Evolutionary conservation across 495 filamentous ascomycete species (phyloP).

Genomic region (Pyrenula massariospora): DNA sequence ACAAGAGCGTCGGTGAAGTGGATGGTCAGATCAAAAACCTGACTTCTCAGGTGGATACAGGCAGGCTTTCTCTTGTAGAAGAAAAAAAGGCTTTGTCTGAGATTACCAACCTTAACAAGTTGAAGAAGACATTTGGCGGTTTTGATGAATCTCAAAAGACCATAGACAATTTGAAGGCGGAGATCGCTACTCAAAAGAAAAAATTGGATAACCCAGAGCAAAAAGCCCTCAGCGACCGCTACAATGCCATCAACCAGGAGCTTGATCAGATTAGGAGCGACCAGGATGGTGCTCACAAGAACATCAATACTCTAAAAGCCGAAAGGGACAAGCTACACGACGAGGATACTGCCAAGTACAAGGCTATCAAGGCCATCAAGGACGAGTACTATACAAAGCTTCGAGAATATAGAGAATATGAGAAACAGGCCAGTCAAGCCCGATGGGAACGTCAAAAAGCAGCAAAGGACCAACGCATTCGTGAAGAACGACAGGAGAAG

Average conservation of each 20-base stretch:
- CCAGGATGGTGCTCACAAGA: constrained; percentile 79
- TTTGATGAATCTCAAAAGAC: constrained; percentile 72
- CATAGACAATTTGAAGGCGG: constrained; percentile 73
- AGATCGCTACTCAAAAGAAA: constrained; percentile 77
- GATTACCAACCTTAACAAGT: constrained; percentile 70
- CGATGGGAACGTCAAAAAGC: constrained; percentile 67
- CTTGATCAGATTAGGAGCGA: constrained; percentile 80
- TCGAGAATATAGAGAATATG: constrained; percentile 67
- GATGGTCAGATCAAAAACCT: constrained; percentile 69
- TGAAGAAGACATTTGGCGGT: constrained; percentile 76
- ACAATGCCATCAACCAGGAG: constrained; percentile 70
- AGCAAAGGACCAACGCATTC: constrained; percentile 63
- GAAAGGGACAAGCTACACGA: constrained; percentile 70
- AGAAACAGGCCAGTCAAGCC: constrained; percentile 62
- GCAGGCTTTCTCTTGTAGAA: constrained; percentile 85
- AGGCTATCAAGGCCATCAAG: constrained; percentile 68
- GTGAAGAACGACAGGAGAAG: constrained; percentile 66
- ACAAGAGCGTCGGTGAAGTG: constrained; percentile 78
- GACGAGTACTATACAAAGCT: constrained; percentile 70
- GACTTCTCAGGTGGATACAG: constrained; percentile 72
- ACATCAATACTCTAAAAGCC: constrained; percentile 75
- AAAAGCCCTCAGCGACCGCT: constrained; percentile 75
- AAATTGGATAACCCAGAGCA: constrained; percentile 83
- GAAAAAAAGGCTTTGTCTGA: constrained; percentile 88
- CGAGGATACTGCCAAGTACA: constrained; percentile 75